Base-by-base conservation (phyloP, 2,329 filamentous ascomycete species). In the Elsinoe necatrix region DNA sequence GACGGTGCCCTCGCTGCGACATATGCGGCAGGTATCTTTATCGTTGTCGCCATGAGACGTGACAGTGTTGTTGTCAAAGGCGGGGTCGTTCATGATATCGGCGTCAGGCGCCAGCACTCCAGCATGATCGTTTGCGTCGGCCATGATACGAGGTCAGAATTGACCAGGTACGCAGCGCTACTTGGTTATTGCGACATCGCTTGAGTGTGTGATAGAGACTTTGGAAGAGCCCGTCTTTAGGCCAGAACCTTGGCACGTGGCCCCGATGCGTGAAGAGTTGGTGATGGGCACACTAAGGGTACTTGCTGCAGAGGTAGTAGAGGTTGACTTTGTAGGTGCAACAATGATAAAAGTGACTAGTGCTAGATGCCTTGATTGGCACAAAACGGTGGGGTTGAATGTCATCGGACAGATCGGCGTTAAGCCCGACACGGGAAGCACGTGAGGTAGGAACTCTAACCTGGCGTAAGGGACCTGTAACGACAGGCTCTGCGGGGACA, bases 21-120 rank as follows among this genome's bases (percentile, higher is more conserved):
- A 98, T 77, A 98, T 98, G 60, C 93, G 85, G 76, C 93, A 98
- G n/a, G 90, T 95, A 67, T 95, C 88, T 57, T 80, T 78, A 56
- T 87, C 59, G 31, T 78, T 73, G 18, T 52, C 48, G 8, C 29
- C 48, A 9, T 34, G n/a, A 14, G 25, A n/a, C 1, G 48, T 18
- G 29, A 20, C 60, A 55, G 75, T 75, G 16, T 52, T 50, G 14
- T 71, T 72, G 59, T 71, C 74, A 62, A 75, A 79, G 55, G 73
- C 69, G 47, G 77, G 75, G 63, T 82, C 78, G 67, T 81, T 81
- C 80, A 81, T 82, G 62, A 81, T 62, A 62, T 82, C 78, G 34
- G 76, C 74, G 11, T 21, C 18, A 9, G 29, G 11, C 20, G 54
- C 7, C 0, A 14, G n/a, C 20, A 27, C 11, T 2, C 14, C 14